These are phyloP conservation scores for Saxophila tyrrhenica DNA, from an alignment of 495 filamentous ascomycete genomes.

Conservation along the genomic window DNA sequence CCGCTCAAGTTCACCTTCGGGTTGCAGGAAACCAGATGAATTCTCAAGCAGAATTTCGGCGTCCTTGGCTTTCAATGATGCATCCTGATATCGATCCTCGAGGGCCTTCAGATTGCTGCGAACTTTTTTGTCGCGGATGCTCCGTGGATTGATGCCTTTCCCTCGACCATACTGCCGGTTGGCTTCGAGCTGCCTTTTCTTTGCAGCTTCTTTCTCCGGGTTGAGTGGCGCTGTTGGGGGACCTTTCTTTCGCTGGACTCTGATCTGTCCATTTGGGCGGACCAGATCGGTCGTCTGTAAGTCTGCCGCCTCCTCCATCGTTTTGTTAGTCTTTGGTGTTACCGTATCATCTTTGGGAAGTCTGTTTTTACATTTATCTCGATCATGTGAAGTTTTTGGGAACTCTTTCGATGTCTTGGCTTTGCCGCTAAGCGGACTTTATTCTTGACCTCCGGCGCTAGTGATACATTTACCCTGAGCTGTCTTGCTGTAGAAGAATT, in stretches of 20 bases:
- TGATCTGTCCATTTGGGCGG: constrained; percentile 12
- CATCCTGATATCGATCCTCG: constrained; percentile 72
- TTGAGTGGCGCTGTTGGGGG: constrained; percentile 16
- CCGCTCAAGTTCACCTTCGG: constrained; percentile 75
- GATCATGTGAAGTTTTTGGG: too few relatives aligned
- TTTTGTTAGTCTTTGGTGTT: not conserved
- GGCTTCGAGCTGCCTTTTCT: constrained; percentile 41
- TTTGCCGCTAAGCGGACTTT: too few relatives aligned
- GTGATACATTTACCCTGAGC: too few relatives aligned
- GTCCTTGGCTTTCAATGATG: constrained; percentile 73
- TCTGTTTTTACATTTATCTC: too few relatives aligned
- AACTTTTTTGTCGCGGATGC: constrained; percentile 74
- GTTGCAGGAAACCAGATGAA: constrained; percentile 72
- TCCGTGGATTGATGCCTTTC: constrained; percentile 45
- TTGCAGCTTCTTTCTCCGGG: constrained; percentile 20
- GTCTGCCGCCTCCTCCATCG: constrained; percentile 9
- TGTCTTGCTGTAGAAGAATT: too few relatives aligned
- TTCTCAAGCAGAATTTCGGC: constrained; percentile 91
- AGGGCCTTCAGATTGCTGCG: constrained; percentile 64
- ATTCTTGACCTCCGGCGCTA: too few relatives aligned
- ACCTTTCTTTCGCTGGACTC: constrained; percentile 19
- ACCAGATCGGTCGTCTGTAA: constrained; percentile 14
- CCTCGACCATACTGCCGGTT: constrained; percentile 77
- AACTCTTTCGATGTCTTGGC: too few relatives aligned
- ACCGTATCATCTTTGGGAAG: not conserved